Evolutionary conservation across 148 eudicot genomes (phyloP).

Genomic region (Nepenthes mirabilis): DNA sequence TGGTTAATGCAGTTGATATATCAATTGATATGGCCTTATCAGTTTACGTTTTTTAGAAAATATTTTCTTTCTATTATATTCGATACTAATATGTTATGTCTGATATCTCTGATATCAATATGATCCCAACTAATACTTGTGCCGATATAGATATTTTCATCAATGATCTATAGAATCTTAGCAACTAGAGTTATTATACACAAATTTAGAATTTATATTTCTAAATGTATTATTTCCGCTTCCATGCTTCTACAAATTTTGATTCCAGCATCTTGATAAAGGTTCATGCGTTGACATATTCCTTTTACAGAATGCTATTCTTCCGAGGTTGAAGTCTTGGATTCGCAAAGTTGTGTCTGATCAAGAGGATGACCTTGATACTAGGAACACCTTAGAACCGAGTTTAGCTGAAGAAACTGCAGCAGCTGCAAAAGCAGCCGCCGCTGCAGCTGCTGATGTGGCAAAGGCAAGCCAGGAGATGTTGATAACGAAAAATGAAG

Average conservation of each 20-base stretch:
- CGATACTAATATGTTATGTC: too few relatives aligned
- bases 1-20: too few relatives aligned
- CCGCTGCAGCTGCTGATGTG: constrained; percentile 82
- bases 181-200: too few relatives aligned
- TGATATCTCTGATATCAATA: not conserved
- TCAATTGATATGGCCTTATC: too few relatives aligned
- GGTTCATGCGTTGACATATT: constrained; percentile 1
- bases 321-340: constrained; percentile 90
- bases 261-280: too few relatives aligned
- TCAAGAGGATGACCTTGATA: constrained; percentile 29
- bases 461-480: constrained; percentile 82
- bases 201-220: not conserved
- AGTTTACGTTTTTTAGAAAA: too few relatives aligned
- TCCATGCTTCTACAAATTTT: not conserved
- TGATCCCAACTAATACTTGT: not conserved
- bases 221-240: not conserved
- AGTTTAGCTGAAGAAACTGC: constrained; percentile 72
- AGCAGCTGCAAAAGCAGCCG: constrained; percentile 90
- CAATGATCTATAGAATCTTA: not conserved
- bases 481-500: constrained; percentile 61
- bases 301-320: constrained; percentile 43
- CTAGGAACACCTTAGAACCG: constrained; percentile 25
- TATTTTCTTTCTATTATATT: too few relatives aligned
- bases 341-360: constrained; percentile 61
- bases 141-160: not conserved